A percentile compares a stretch with the other conserved stretches of the same genome.
Evolutionary conservation across 208 protist species (phyloP).

Genomic region (Acanthamoeba quina): DNA sequence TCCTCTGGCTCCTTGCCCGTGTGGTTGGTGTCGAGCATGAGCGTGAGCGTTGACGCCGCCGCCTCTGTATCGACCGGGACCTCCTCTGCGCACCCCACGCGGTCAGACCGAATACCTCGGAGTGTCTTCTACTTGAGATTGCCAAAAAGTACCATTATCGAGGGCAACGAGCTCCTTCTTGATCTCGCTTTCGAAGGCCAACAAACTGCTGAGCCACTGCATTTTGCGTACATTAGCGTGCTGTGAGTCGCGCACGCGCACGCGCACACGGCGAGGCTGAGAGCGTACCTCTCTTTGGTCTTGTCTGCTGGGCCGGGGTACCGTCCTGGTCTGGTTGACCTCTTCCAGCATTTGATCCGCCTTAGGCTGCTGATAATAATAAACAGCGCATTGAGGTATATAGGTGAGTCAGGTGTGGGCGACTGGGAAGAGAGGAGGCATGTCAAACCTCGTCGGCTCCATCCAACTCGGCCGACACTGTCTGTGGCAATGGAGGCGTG

Average conservation of each 20-base stretch:
- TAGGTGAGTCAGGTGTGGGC: no score
- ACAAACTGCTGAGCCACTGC: conserved; percentile 17
- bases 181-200: neutral
- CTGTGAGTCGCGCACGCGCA: no score
- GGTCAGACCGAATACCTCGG: neutral
- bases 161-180: neutral
- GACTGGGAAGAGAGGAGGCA: no score
- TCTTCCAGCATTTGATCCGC: neutral
- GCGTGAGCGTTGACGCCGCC: neutral
- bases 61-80: neutral
- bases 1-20: neutral
- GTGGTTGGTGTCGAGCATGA: neutral
- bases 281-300: neutral
- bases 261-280: no score
- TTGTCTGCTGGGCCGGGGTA: neutral
- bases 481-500: no score
- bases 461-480: neutral
- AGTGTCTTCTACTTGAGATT: neutral
- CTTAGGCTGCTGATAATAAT: neutral
- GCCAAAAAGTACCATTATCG: neutral
- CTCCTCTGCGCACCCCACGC: neutral
- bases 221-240: neutral
- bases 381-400: neutral
- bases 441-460: neutral
- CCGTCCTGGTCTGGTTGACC: neutral